A percentile compares a stretch with the other conserved stretches of the same genome.
These are phyloP conservation scores for Lachnellula occidentalis DNA, from an alignment of 2,329 filamentous ascomycete species.

Conservation along the genomic window DNA sequence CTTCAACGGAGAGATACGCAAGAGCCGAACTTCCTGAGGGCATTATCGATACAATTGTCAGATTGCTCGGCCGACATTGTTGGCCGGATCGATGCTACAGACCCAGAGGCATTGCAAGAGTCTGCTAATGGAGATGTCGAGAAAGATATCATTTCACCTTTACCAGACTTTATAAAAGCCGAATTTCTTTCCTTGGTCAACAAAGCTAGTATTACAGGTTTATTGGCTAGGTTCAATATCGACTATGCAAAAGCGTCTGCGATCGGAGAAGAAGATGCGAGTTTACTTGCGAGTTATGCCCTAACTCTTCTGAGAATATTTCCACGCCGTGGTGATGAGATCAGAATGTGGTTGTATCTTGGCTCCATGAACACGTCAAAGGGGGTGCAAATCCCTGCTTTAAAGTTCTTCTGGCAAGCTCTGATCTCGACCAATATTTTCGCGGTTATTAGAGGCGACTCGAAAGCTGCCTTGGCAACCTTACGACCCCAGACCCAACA, in stretches of 20 bases:
- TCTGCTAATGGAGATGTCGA: conserved; percentile 23
- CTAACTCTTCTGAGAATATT: conserved; percentile 83
- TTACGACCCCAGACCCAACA: conserved; percentile 25
- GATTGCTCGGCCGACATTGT: conserved; percentile 47
- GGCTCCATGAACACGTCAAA: conserved; percentile 40
- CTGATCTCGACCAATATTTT: conserved; percentile 54
- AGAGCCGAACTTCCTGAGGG: conserved; percentile 42
- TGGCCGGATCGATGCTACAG: conserved; percentile 39
- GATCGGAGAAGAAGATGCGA: conserved; percentile 47
- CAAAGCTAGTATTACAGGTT: conserved; percentile 62
- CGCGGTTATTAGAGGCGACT: conserved; percentile 48
- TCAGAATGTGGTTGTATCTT: conserved; percentile 89
- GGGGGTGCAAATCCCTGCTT: conserved; percentile 51
- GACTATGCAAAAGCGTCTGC: conserved; percentile 24
- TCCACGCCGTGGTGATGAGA: conserved; percentile 74
- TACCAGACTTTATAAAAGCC: conserved; percentile 54
- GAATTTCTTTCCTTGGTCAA: conserved; percentile 69
- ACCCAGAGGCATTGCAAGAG: conserved; percentile 35
- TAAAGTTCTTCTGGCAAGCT: conserved; percentile 81
- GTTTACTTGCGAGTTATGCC: conserved; percentile 77
- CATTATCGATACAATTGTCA: conserved; percentile 50
- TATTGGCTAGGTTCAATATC: conserved; percentile 29
- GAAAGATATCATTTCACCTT: conserved; percentile 15
- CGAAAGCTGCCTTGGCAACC: conserved; percentile 52
- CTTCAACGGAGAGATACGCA: conserved; percentile 32